Evolutionary conservation across 169 alveolate genomes (phyloP), one percentile per base, ranked within the genome.

Genomic region (Cryptosporidium viatorum): DNA sequence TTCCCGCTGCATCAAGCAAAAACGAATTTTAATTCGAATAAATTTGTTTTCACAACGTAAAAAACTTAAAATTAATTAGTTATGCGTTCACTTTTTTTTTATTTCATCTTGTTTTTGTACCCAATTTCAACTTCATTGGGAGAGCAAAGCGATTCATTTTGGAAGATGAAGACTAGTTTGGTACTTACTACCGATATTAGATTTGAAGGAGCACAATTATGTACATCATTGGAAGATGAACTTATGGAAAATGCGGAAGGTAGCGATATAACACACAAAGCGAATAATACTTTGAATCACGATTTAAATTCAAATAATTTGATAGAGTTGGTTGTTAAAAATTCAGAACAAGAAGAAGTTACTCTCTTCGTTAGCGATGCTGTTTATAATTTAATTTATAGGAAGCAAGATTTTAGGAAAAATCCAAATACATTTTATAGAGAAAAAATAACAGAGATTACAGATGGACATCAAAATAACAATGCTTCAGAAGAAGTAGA

Each of bases 391-490:
- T 35, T 67, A 9, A 14, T 80, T 41, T 80, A 62, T 16, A 35
- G 55, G 14, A 41, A 45, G 75, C 37, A 21, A 16, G 75, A 16
- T 14, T 6, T 43, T 0, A 59, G 89, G 7, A 80, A 62, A 37
- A 80, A 80, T 8, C 89, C 89, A n/a, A 55, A 62, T 21, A 80
- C 51, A 60, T 80, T 80, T 41, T 6, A 31, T 35, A 65, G 71
- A 14, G 21, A 7, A 21, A 37, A 31, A 18, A 16, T 6, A 4
- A 0, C 43, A 7, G 71, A 16, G 18, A n/a, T 0, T 18, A 65
- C 52, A 31, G 50, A 33, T 35, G 5, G 3, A 4, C 0, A n/a
- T 31, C 23, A 12, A 26, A 3, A 4, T 10, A 37, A 37, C 3
- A n/a, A 31, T 31, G 10, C 1, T 33, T n/a, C 26, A 7, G 26